A percentile compares a stretch with the other conserved stretches of the same genome.
phyloP scores from a whole-genome alignment of 768 basidiomycete species.

The Leucocoprinus leucothites region DNA sequence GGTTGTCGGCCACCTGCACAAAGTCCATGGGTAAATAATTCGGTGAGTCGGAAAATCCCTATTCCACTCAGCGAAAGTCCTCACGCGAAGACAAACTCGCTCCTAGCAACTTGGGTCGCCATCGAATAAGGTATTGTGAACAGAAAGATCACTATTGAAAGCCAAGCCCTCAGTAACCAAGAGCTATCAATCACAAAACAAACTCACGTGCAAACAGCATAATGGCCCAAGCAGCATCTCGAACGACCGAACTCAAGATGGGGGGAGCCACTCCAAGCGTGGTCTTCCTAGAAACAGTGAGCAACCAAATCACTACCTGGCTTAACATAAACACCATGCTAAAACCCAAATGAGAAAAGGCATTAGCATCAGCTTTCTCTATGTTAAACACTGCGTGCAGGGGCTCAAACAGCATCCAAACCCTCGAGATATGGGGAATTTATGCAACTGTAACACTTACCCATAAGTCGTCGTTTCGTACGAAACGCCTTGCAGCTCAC shows the following conservation, averaged over 20 bases:
- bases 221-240: slow-evolving; percentile 10
- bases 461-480: neutral
- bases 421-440: too few relatives aligned
- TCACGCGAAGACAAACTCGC: neutral
- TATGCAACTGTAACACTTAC: neutral
- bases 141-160: neutral
- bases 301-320: neutral
- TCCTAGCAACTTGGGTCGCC: neutral
- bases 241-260: neutral
- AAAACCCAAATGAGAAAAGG: too few relatives aligned
- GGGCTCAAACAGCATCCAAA: too few relatives aligned
- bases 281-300: neutral
- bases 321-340: neutral
- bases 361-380: too few relatives aligned
- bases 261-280: neutral
- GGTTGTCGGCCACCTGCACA: neutral
- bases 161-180: neutral
- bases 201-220: neutral
- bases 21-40: neutral
- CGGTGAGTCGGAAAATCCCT: neutral
- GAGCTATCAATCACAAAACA: neutral
- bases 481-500: neutral
- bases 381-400: too few relatives aligned
- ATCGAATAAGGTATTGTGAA: neutral
- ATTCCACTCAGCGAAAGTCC: neutral